Evolutionary conservation across 495 filamentous ascomycete species (phyloP), one percentile per base, ranked within the genome.

Genomic region (Aspergillus diversus): DNA sequence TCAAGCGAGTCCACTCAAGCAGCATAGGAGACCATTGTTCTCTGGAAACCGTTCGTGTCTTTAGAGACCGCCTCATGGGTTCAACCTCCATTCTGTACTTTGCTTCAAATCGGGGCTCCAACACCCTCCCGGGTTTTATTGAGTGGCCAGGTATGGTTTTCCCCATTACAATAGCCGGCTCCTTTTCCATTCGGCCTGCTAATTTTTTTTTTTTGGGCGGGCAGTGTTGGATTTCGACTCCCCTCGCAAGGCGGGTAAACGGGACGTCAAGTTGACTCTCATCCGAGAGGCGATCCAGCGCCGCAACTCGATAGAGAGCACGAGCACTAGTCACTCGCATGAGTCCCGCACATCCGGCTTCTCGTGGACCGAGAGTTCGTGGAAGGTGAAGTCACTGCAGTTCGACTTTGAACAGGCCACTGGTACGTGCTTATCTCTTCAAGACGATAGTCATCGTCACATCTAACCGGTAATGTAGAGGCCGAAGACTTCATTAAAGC

Each of bases 291-390:
- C 31, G 5, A 35, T 46, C 42, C 35, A 49, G 16, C 56, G 62
- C 9, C 62, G 62, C 1, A 55, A 54, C 33, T 64, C 62, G 32
- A 57, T 64, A 12, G 62, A 55, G 42, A 64, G 62, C 49, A 47
- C 55, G 5, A 56, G 31, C 11, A 64, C 56, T 6, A 47, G 37
- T 13, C 17, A 55, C n/a, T 64, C 61, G 1, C 55, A 63, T 3
- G 55, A 63, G 13, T 59, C 62, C 4, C 49, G 31, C 7, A 17
- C 21, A 16, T 63, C 60, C 4, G 34, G 7, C 3, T 33, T 34
- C 12, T 60, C 58, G 5, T 32, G 11, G 17, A 31, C 49, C 1
- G 58, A 35, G 7, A 16, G 9, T 7, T 13, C 42, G 27, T 4
- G 33, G 48, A 60, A 60, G 35, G 50, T 53, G 37, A 60, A 54